phyloP scores from a whole-genome alignment of 345 rosid species.

The Carallia brachiata region DNA sequence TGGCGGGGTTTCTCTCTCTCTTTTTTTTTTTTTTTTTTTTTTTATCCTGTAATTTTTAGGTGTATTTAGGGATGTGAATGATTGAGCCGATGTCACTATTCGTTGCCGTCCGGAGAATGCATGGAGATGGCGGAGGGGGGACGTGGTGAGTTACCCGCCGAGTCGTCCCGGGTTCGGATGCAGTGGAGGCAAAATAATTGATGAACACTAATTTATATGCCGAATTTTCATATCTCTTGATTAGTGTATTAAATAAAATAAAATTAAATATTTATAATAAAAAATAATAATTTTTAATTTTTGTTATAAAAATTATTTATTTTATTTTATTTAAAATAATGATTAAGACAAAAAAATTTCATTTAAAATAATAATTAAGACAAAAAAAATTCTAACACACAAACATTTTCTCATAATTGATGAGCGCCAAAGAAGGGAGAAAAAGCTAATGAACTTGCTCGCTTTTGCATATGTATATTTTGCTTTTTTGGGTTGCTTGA shows the following conservation, averaged over 20 bases:
- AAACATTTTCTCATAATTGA: neutral
- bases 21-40: too few species aligned
- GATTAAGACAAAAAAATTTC: too few species aligned
- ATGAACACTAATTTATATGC: too few species aligned
- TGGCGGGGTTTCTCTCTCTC: neutral
- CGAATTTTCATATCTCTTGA: too few species aligned
- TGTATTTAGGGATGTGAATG: neutral
- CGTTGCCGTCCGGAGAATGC: neutral
- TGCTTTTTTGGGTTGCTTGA: conserved; percentile 8
- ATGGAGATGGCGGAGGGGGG: conserved; percentile 15
- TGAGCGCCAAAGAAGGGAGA: neutral
- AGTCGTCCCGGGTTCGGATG: conserved; percentile 31
- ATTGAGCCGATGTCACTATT: neutral
- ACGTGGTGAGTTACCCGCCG: conserved; percentile 15
- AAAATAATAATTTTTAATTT: too few species aligned
- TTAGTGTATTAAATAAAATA: too few species aligned
- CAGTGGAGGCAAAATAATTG: neutral
- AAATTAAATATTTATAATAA: too few species aligned
- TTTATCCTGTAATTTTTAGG: neutral
- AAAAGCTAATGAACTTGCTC: neutral
- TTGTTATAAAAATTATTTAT: too few species aligned
- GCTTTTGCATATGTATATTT: conserved; percentile 16
- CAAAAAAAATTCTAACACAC: too few species aligned
- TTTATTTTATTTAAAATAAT: too few species aligned
- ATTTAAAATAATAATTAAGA: too few species aligned